Evolutionary conservation across 257 asterid genomes (phyloP), one percentile per base, ranked within the genome.

Genomic region (Fraxinus cuspidata): DNA sequence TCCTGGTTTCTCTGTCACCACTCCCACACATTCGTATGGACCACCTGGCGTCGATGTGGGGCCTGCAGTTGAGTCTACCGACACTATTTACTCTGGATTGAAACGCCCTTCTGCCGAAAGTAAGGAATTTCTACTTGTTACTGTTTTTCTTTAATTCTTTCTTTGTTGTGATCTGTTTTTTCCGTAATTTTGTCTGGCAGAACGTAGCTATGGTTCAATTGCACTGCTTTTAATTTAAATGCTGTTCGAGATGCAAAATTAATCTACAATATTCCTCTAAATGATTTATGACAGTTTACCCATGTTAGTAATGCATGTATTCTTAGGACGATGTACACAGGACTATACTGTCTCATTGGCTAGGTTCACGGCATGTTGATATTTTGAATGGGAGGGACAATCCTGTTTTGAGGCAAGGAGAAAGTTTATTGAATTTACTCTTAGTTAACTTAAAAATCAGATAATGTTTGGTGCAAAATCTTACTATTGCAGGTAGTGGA

Each of bases 21-120:
- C 92, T 35, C 81, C 94, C 8, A 47, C 87, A 32, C 88, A 77
- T 80, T 86, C 92, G 63, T 81, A 88, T 29, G 94, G 90, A 1
- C 96, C 94, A 19, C 97, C 96, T 12, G 96, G 97, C 28, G 96
- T 94, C 27, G 97, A 90, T 81, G 83, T 73, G 69, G 89, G 88
- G 7, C 67, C 90, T 29, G 3, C 94, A 12, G 73, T 72, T 72
- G 73, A 74, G 19, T 77, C 86, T 28, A 37, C 83, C 34, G 94
- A 86, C 77, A 81, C 91, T 65, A 74, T 87, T 78, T 82, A 86
- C 75, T 81, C 93, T 80, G 92, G 87, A 7, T 78, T 88, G 77
- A 94, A 94, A 91, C 98, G 98, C n/a, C 68, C 89, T 25, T 80
- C 94, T 4, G 23, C 90, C 34, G 91, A 92, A 73, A 86, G 98